Base-by-base conservation (phyloP, 257 asterid genomes). In the Paraleonurus japonicus region DNA sequence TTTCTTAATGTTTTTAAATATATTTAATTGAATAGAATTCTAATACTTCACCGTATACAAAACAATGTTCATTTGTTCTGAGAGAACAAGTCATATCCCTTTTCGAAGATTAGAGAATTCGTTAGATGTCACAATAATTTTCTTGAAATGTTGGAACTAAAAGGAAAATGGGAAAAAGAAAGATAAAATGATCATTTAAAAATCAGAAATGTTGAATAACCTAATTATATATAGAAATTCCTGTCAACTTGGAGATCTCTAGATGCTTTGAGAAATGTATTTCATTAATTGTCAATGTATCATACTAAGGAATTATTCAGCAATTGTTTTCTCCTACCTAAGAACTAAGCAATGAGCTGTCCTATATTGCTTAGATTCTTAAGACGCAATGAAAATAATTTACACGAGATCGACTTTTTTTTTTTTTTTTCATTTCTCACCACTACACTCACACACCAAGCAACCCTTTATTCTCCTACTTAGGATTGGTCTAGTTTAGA, bases 271-370 rank as follows among this genome's bases (percentile, higher is more conserved):
- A 58, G 65, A 7, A 71, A 19, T 65, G 59, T 24, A 71, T 32
- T 11, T 33, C 55, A 12, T 63, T 71, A 12, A 69, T 61, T 69
- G 7, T 24, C 23, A 12, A 47, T 23, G 61, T 66, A 47, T 20
- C 30, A 33, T 51, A 32, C 48, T 39, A 67, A 27, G 11, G 72
- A 35, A 70, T 74, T 47, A 63, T 78, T 63, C 13, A 33, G 13
- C 75, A 53, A 37, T 22, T 51, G 55, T 6, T 37, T 63, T 57
- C 65, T 33, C 35, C 32, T 61, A n/a, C 69, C 67, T 72, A 61
- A 15, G 61, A 68, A 51, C 68, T 30, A 78, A 78, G 78, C 47
- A 61, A 61, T 74, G 61, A 53, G 82, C 73, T 73, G 82, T 62
- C 65, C 55, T 50, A 23, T 7, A 13, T 45, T 24, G 39, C 7